Evolutionary conservation across 2,329 filamentous ascomycete genomes (phyloP).

Genomic region (Fusarium penzigii): DNA sequence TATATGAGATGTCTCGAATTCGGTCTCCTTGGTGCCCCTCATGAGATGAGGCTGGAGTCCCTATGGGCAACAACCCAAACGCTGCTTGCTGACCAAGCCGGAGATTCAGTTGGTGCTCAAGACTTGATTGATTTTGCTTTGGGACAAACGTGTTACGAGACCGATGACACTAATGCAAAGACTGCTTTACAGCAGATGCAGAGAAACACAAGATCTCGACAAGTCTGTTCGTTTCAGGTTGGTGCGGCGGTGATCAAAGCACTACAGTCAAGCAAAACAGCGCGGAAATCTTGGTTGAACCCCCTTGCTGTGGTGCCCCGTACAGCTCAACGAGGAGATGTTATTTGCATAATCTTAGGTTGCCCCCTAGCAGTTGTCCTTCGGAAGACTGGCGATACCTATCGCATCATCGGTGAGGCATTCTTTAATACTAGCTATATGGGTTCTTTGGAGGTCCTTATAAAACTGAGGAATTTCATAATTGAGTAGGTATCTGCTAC

Average conservation of each 20-base stretch:
- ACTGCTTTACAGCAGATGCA: neutral
- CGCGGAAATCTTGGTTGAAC: neutral
- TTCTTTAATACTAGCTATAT: neutral
- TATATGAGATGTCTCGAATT: neutral
- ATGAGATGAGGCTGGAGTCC: no score
- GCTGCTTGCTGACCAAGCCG: neutral
- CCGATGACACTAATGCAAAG: neutral
- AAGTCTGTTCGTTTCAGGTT: neutral
- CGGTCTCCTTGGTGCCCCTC: no score
- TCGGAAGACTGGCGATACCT: neutral
- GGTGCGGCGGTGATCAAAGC: neutral
- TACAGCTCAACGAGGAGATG: neutral
- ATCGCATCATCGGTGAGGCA: neutral
- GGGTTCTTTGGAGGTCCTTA: neutral
- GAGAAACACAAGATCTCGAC: neutral
- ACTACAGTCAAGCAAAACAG: neutral
- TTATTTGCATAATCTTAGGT: neutral
- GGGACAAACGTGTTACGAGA: neutral
- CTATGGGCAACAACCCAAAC: neutral
- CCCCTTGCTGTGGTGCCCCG: neutral
- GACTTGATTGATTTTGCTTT: neutral
- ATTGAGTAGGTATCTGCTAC: no score
- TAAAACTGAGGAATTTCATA: neutral
- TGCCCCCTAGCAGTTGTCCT: neutral
- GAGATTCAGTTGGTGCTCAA: neutral